These are phyloP conservation scores for Coprinopsis cinerea DNA, from an alignment of 768 basidiomycete species.

Conservation along the genomic window DNA sequence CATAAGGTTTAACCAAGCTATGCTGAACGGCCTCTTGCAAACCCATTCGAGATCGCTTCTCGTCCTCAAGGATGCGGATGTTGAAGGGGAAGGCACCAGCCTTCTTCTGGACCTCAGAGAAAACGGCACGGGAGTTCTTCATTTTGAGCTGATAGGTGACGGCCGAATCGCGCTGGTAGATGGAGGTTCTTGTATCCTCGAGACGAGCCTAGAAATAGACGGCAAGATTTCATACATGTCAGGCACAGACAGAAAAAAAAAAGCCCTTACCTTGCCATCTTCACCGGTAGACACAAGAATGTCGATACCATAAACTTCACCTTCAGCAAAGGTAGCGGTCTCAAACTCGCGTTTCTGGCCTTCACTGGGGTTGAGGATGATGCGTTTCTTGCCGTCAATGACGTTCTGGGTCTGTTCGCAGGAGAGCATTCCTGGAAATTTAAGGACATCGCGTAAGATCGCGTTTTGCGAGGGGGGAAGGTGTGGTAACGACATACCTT, in stretches of 20 bases:
- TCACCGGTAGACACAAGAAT: slow-evolving; percentile 82
- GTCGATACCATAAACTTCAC: slow-evolving; percentile 94
- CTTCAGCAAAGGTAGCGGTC: slow-evolving; percentile 79
- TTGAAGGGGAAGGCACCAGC: slow-evolving; percentile 98
- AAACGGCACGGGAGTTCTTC: slow-evolving; percentile 95
- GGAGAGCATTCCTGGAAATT: slow-evolving; percentile 75
- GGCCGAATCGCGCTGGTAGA: slow-evolving; percentile 84
- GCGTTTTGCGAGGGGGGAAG: slow-evolving; percentile 1
- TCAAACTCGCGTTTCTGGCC: slow-evolving; percentile 84
- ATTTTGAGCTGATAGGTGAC: slow-evolving; percentile 95
- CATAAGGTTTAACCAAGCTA: slow-evolving; percentile 88
- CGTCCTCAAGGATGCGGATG: slow-evolving; percentile 88
- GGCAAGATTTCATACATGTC: neutral
- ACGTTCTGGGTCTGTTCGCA: slow-evolving; percentile 93
- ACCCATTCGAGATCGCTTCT: slow-evolving; percentile 93
- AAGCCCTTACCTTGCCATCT: slow-evolving; percentile 76
- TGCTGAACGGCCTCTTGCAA: slow-evolving; percentile 96
- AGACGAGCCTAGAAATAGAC: slow-evolving; percentile 59
- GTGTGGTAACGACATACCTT: slow-evolving; percentile 48
- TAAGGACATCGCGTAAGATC: slow-evolving; percentile 7
- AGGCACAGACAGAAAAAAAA: neutral
- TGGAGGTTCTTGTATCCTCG: slow-evolving; percentile 85
- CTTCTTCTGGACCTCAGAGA: slow-evolving; percentile 97
- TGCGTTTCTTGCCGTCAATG: slow-evolving; percentile 93
- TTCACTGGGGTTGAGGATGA: slow-evolving; percentile 87